Conservation (phyloP, 345 rosid species). For the Rhizophora apiculata region DNA sequence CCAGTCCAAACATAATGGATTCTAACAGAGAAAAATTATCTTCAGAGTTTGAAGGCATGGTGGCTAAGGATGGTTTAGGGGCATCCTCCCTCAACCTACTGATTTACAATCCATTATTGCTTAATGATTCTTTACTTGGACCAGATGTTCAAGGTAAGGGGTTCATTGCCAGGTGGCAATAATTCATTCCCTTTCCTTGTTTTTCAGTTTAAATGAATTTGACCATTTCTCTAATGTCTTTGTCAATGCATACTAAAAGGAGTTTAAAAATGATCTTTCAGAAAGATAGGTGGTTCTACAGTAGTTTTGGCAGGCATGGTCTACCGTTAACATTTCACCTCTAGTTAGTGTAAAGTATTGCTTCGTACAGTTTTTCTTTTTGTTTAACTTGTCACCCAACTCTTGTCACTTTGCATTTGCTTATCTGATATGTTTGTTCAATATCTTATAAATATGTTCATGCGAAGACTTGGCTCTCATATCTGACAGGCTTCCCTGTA, state of each 20-base stretch:
- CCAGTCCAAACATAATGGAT: constrained; percentile 30
- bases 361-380: too few species aligned
- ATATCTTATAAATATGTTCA: not conserved
- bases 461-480: not conserved
- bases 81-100: constrained; percentile 22
- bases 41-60: constrained; percentile 42
- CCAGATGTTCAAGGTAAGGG: constrained; percentile 36
- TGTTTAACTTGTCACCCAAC: too few species aligned
- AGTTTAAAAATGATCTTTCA: too few species aligned
- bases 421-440: not conserved
- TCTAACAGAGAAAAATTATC: constrained; percentile 38
- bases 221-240: too few species aligned
- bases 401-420: not conserved
- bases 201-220: too few species aligned
- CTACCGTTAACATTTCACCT: too few species aligned
- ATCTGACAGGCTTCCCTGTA: constrained; percentile 36
- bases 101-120: constrained; percentile 11
- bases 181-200: not conserved
- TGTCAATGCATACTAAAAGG: too few species aligned
- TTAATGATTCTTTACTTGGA: constrained; percentile 27
- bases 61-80: constrained; percentile 25
- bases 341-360: too few species aligned
- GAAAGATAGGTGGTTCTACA: too few species aligned
- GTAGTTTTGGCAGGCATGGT: too few species aligned
- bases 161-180: constrained; percentile 1